These are phyloP conservation scores for Russula earlei DNA, from an alignment of 768 basidiomycete genomes.

Conservation along the genomic window DNA sequence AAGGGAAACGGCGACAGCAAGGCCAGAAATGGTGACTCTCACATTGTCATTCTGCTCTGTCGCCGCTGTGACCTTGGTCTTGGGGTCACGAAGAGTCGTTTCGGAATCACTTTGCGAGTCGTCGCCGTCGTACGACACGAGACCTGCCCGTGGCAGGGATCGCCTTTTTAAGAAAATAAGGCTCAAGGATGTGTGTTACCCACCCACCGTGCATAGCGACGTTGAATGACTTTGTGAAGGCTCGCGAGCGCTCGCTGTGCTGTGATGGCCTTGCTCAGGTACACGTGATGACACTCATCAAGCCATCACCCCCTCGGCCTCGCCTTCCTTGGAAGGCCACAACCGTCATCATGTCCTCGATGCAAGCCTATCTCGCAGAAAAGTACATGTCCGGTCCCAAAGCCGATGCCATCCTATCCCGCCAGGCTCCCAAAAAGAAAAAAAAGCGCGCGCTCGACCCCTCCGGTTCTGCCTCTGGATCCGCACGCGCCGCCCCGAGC, in stretches of 20 bases:
- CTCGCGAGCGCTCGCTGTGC: no score
- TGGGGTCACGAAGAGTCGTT: background rate
- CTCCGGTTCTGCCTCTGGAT: slow-evolving; percentile 22
- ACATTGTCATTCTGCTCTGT: slow-evolving; percentile 15
- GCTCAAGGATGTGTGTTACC: background rate
- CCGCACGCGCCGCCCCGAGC: slow-evolving; percentile 14
- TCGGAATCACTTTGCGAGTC: slow-evolving; percentile 21
- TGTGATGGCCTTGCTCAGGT: no score
- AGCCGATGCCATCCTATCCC: slow-evolving; percentile 86
- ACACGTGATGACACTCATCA: no score
- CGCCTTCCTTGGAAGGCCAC: background rate
- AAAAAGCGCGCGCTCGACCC: slow-evolving; percentile 61
- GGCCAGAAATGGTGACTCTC: slow-evolving; percentile 21
- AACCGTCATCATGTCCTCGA: slow-evolving; percentile 20
- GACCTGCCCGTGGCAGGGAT: slow-evolving; percentile 5
- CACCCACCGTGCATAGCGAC: slow-evolving; percentile 4
- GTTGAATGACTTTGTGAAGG: background rate
- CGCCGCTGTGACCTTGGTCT: background rate
- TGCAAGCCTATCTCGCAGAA: slow-evolving; percentile 80
- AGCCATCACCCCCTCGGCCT: no score
- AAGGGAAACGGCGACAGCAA: slow-evolving; percentile 20
- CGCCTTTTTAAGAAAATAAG: no score
- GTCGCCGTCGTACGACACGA: slow-evolving; percentile 19
- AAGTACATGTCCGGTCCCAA: slow-evolving; percentile 97
- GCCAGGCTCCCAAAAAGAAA: slow-evolving; percentile 51